These are phyloP conservation scores for Entonaema liquescens DNA, from an alignment of 495 filamentous ascomycete genomes.

Conservation along the genomic window DNA sequence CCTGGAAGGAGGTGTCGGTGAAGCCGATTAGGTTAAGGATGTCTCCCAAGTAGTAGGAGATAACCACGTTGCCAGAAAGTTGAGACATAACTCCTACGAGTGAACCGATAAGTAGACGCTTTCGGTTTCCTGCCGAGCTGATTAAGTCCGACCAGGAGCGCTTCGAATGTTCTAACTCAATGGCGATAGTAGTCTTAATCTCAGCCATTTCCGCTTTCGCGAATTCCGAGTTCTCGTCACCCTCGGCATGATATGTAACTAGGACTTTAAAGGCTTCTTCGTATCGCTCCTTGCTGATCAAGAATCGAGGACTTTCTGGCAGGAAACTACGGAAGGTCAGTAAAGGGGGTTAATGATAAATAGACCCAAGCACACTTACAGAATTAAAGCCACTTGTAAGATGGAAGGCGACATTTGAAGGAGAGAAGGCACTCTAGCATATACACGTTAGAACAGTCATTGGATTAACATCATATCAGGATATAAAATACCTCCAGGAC, in stretches of 20 bases:
- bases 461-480: neutral
- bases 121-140: conserved; percentile 61
- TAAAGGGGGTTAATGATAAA: neutral
- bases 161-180: conserved; percentile 64
- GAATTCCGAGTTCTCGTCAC: conserved; percentile 62
- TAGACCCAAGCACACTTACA: conserved; percentile 34
- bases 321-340: conserved; percentile 50
- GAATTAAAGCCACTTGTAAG: conserved; percentile 65
- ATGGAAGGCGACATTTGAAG: conserved; percentile 64
- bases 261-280: conserved; percentile 67
- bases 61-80: conserved; percentile 71
- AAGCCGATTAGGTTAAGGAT: conserved; percentile 53
- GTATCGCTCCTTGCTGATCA: conserved; percentile 66
- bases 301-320: conserved; percentile 68
- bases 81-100: conserved; percentile 70
- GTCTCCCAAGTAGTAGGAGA: conserved; percentile 63
- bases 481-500: conserved; percentile 60
- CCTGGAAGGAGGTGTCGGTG: conserved; percentile 57
- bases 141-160: conserved; percentile 65
- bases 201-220: conserved; percentile 68
- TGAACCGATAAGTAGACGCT: conserved; percentile 64
- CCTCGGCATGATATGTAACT: conserved; percentile 69
- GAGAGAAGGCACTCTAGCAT: conserved; percentile 62
- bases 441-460: conserved; percentile 16
- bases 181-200: conserved; percentile 65